Percentiles rank a stretch among this genome's conserved stretches.
phyloP scores from a whole-genome alignment of 805 yeast genomes.

The Saturnispora quitensis region DNA sequence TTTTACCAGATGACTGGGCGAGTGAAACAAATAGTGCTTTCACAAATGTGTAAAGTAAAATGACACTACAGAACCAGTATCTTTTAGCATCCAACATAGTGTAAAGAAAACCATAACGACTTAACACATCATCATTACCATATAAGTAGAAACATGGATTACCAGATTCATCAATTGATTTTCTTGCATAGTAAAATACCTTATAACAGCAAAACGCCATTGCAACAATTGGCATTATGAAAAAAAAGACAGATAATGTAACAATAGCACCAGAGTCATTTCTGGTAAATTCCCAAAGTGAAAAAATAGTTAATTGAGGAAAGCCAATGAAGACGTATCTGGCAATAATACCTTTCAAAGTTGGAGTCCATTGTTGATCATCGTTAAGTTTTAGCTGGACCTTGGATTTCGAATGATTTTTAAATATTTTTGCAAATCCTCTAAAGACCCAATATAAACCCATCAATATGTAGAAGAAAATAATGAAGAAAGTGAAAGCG shows the following conservation, averaged over 20 bases:
- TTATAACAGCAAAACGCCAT: conserved; percentile 59
- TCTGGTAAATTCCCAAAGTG: conserved; percentile 80
- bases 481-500: conserved; percentile 76
- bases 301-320: conserved; percentile 67
- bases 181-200: conserved; percentile 52
- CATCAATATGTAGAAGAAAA: conserved; percentile 66
- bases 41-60: conserved; percentile 50
- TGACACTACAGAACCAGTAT: conserved; percentile 75
- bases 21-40: conserved; percentile 70
- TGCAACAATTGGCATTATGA: conserved; percentile 50
- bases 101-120: conserved; percentile 81
- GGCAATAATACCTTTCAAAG: conserved; percentile 70
- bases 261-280: conserved; percentile 84
- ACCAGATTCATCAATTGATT: conserved; percentile 49
- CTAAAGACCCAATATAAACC: conserved; percentile 49
- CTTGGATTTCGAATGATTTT: not conserved
- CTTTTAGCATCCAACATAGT: conserved; percentile 76
- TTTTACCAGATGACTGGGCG: conserved; percentile 72
- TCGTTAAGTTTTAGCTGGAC: conserved; percentile 15
- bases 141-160: conserved; percentile 85
- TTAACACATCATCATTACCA: conserved; percentile 63
- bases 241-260: conserved; percentile 65
- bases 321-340: conserved; percentile 80
- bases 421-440: conserved; percentile 7
- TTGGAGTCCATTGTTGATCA: conserved; percentile 47